Conservation (phyloP, 495 filamentous ascomycete species). For the Parathielavia hyrcaniae region DNA sequence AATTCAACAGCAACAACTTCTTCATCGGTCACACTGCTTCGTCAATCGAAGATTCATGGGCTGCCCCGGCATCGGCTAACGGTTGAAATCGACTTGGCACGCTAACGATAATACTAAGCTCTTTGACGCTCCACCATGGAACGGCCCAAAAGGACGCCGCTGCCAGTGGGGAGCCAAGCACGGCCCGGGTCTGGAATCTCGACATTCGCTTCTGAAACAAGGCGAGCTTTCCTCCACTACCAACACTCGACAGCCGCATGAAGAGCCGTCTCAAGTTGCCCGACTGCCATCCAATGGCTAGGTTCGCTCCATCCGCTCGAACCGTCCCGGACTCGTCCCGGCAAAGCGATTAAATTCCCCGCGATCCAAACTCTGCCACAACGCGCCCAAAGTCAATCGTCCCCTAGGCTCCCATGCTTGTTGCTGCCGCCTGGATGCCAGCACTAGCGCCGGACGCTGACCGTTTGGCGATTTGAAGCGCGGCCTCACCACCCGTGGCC, state of each 20-base stretch:
- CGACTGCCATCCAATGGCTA: constrained; percentile 13
- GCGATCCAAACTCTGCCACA: neutral
- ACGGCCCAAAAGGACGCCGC: constrained; percentile 3
- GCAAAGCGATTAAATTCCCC: neutral
- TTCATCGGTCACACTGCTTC: neutral
- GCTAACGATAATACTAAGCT: neutral
- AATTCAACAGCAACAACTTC: no score
- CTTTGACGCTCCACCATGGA: neutral
- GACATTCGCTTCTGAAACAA: constrained; percentile 7
- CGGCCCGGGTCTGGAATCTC: constrained; percentile 2
- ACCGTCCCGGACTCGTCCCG: constrained; percentile 4
- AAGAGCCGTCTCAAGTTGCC: constrained; percentile 3
- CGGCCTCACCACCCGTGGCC: constrained; percentile 5
- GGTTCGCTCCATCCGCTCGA: constrained; percentile 1
- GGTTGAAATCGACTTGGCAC: neutral
- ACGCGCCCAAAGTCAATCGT: neutral
- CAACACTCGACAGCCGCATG: neutral
- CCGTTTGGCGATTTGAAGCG: neutral
- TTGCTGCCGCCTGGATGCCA: neutral
- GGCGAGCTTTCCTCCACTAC: neutral
- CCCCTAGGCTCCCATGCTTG: neutral
- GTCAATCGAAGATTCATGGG: neutral
- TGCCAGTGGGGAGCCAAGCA: constrained; percentile 8
- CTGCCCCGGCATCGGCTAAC: neutral
- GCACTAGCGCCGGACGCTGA: neutral